Percentiles rank a stretch among this genome's conserved stretches.
phyloP scores from a whole-genome alignment of 2,329 filamentous ascomycete genomes.

The Hysterium pulicare region DNA sequence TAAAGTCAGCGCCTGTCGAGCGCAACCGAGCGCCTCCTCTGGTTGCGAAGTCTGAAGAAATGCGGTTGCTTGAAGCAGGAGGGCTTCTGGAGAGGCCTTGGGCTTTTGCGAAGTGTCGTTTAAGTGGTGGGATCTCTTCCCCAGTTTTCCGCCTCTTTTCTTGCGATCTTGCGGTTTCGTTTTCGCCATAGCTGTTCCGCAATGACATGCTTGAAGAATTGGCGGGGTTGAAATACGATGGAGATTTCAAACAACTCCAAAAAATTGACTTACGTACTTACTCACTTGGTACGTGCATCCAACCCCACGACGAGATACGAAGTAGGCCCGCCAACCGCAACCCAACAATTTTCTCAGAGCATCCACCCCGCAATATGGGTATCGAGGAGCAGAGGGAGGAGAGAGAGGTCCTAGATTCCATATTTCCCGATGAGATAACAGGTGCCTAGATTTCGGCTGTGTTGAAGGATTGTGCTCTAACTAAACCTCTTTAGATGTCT shows the following conservation, averaged over 20 bases:
- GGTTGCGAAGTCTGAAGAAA: constrained; percentile 58
- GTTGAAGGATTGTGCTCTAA: not conserved
- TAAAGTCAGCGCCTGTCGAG: constrained; percentile 51
- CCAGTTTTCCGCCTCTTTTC: constrained; percentile 29
- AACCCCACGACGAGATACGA: no score
- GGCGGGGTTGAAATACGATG: no score
- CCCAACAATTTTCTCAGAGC: not conserved
- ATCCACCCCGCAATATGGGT: constrained; percentile 39
- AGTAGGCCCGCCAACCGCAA: no score
- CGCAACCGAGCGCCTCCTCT: constrained; percentile 54
- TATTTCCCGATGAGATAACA: constrained; percentile 96
- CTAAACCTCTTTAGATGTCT: constrained; percentile 63
- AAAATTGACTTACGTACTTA: no score
- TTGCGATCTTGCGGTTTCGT: constrained; percentile 47
- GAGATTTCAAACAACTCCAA: no score
- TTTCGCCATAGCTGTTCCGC: constrained; percentile 55
- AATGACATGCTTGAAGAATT: no score
- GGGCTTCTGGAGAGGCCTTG: constrained; percentile 51
- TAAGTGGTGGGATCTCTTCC: constrained; percentile 34
- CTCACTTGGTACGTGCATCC: no score
- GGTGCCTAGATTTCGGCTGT: constrained; percentile 49
- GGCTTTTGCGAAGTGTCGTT: constrained; percentile 44
- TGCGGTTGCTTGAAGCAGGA: constrained; percentile 55
- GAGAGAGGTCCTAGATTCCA: constrained; percentile 95
- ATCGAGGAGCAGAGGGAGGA: constrained; percentile 90